These are phyloP conservation scores for Cyanidiococcus yangmingshanensis DNA, from an alignment of 23 red algal genomes.

Conservation along the genomic window DNA sequence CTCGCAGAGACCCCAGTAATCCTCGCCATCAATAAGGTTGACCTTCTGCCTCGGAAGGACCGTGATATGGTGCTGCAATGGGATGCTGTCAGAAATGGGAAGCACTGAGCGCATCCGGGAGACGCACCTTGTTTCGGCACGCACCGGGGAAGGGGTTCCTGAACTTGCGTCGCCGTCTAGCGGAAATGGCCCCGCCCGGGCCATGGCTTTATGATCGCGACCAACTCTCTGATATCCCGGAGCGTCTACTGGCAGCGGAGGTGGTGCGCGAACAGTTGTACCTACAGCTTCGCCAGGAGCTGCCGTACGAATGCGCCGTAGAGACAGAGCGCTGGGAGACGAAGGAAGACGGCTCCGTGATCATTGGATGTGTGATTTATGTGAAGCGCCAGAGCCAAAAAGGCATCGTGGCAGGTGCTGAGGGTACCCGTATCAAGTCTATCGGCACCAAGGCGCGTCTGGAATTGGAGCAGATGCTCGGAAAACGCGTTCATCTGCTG, in stretches of 20 bases:
- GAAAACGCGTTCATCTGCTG: constrained; percentile 59
- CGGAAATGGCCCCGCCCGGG: constrained; percentile 47
- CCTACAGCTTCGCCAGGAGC: constrained; percentile 49
- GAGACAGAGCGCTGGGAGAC: constrained; percentile 60
- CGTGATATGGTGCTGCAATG: neutral
- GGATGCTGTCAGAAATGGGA: neutral
- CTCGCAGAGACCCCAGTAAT: neutral
- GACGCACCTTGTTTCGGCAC: constrained; percentile 41
- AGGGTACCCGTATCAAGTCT: constrained; percentile 56
- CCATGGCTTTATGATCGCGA: constrained; percentile 77
- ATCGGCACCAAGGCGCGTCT: constrained; percentile 50
- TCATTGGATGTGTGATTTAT: constrained; percentile 56
- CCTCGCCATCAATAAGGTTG: constrained; percentile 69
- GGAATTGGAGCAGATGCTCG: constrained; percentile 51
- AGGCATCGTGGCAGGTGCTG: constrained; percentile 56
- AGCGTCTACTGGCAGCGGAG: constrained; percentile 71
- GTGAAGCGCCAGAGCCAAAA: constrained; percentile 74
- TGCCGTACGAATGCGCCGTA: constrained; percentile 85
- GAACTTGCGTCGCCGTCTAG: constrained; percentile 31
- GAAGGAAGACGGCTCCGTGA: constrained; percentile 38
- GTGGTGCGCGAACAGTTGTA: constrained; percentile 75
- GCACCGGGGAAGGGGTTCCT: constrained; percentile 32
- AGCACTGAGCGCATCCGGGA: neutral
- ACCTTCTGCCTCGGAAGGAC: constrained; percentile 15
- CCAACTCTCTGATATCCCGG: constrained; percentile 71